A percentile compares a stretch with the other conserved stretches of the same genome.
Conservation (phyloP, 2,329 filamentous ascomycete species). For the Aspergillus felis region DNA sequence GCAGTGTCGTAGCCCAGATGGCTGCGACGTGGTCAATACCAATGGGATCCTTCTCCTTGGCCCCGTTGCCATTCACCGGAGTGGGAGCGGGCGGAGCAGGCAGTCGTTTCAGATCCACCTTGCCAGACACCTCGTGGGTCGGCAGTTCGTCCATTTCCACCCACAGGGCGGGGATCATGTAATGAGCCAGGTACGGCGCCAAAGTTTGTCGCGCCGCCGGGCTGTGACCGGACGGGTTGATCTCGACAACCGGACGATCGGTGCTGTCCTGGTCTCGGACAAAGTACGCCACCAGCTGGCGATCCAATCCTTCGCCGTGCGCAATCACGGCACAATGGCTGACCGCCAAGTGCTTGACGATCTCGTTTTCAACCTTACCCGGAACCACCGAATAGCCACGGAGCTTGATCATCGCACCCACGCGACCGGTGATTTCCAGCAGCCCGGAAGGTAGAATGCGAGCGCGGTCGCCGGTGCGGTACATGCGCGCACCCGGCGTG, state of each 20-base stretch:
- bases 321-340: constrained; percentile 67
- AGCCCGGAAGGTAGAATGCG: constrained; percentile 63
- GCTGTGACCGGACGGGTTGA: constrained; percentile 69
- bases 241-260: constrained; percentile 59
- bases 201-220: constrained; percentile 64
- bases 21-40: constrained; percentile 64
- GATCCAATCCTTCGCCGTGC: constrained; percentile 71
- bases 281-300: constrained; percentile 72
- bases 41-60: constrained; percentile 60
- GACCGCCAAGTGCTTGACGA: constrained; percentile 66
- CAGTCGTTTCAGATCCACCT: constrained; percentile 68
- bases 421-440: constrained; percentile 71
- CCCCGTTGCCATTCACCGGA: constrained; percentile 36
- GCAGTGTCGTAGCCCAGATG: constrained; percentile 68
- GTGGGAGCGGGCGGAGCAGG: constrained; percentile 60
- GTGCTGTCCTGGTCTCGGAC: constrained; percentile 60
- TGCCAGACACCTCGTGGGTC: constrained; percentile 74
- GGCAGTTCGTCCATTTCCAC: constrained; percentile 67
- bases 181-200: constrained; percentile 66
- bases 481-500: constrained; percentile 63
- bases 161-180: constrained; percentile 80
- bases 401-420: constrained; percentile 77
- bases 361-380: constrained; percentile 70
- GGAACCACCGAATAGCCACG: constrained; percentile 75
- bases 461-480: constrained; percentile 69